Evolutionary conservation across 352 stramenopile species (phyloP).

Genomic region (Aphanomyces stellatus): DNA sequence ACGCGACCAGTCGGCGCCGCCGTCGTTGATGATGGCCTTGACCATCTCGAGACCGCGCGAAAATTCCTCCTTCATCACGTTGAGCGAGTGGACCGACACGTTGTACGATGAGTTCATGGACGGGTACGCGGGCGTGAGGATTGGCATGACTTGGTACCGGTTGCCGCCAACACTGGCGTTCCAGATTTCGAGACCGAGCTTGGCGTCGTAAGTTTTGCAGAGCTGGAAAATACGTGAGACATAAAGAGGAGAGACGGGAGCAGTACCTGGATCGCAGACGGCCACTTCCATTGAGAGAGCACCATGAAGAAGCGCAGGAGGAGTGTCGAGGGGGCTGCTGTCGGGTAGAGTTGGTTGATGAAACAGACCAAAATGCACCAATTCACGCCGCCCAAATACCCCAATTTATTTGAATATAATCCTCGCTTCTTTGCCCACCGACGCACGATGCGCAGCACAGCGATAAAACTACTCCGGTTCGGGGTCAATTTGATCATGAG

Average conservation of each 20-base stretch:
- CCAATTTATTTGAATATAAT: conserved; percentile 99
- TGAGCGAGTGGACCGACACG: conserved; percentile 91
- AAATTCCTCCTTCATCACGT: conserved; percentile 93
- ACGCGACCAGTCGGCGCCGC: conserved; percentile 62
- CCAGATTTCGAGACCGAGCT: conserved; percentile 82
- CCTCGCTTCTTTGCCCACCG: conserved; percentile 88
- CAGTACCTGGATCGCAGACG: conserved; percentile 78
- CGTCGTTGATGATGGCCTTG: conserved; percentile 77
- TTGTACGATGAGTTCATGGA: conserved; percentile 99
- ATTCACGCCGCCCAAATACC: conserved; percentile 98
- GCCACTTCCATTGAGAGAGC: conserved; percentile 86
- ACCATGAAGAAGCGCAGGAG: conserved; percentile 88
- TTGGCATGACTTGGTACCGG: conserved; percentile 96
- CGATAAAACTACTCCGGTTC: conserved; percentile 82
- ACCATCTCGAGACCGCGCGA: conserved; percentile 68
- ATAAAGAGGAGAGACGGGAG: not conserved
- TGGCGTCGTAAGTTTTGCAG: conserved; percentile 80
- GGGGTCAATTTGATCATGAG: conserved; percentile 87
- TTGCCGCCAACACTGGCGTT: conserved; percentile 83
- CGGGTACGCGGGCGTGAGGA: conserved; percentile 98
- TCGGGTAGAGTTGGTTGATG: conserved; percentile 89
- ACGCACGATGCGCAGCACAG: conserved; percentile 78
- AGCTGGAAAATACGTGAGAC: conserved; percentile 29
- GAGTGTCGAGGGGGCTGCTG: conserved; percentile 71
- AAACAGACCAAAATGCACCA: conserved; percentile 98